Evolutionary conservation across 768 basidiomycete genomes (phyloP).

Genomic region (Collybia sordida): DNA sequence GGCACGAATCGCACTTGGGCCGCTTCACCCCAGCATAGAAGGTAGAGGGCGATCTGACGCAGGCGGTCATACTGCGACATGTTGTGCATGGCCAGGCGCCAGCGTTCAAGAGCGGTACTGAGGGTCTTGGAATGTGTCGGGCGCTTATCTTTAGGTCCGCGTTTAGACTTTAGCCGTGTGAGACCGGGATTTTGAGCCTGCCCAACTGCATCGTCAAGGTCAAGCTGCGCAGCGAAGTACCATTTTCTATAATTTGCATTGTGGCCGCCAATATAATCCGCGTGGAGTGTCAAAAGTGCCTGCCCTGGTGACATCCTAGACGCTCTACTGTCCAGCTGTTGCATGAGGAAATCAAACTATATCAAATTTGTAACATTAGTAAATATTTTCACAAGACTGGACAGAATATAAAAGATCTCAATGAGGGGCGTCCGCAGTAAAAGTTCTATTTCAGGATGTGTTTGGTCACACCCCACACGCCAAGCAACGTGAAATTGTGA

Average conservation of each 20-base stretch:
- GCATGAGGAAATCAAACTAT: constrained; percentile 98
- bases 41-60: constrained; percentile 91
- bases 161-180: constrained; percentile 74
- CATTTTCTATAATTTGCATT: constrained; percentile 99
- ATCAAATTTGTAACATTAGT: constrained; percentile 10
- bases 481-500: not conserved
- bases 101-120: constrained; percentile 83
- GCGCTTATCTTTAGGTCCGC: constrained; percentile 41
- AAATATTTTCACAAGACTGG: not conserved
- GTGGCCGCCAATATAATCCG: constrained; percentile 98
- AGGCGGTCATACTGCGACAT: constrained; percentile 99
- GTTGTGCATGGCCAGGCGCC: constrained; percentile 97
- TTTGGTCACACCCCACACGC: not conserved
- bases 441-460: no score
- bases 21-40: constrained; percentile 97
- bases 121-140: constrained; percentile 63
- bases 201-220: constrained; percentile 96
- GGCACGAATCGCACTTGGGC: constrained; percentile 97
- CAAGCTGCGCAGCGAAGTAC: constrained; percentile 99
- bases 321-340: constrained; percentile 92
- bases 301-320: constrained; percentile 97
- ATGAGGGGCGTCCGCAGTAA: not conserved
- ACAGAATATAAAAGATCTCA: not conserved
- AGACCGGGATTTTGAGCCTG: constrained; percentile 90
- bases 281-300: constrained; percentile 92